phyloP scores from a whole-genome alignment of 2,329 filamentous ascomycete species.

The Pyricularia grisea region DNA sequence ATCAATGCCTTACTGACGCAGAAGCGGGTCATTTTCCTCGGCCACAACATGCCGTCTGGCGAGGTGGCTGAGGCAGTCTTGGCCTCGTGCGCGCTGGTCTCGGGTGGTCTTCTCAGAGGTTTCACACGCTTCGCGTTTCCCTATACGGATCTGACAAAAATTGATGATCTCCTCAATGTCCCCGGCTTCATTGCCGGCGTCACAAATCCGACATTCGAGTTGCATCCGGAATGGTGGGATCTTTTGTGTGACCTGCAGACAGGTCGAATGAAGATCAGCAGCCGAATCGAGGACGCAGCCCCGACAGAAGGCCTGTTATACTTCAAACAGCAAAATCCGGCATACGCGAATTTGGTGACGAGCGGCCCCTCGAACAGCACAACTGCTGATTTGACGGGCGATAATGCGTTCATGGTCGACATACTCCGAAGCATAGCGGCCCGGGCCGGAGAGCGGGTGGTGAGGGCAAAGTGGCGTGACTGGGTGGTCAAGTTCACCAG shows the following conservation, averaged over 20 bases:
- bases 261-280: conserved; percentile 90
- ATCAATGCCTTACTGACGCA: conserved; percentile 93
- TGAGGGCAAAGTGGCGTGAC: conserved; percentile 85
- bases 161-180: conserved; percentile 91
- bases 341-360: conserved; percentile 40
- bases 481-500: conserved; percentile 94
- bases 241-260: conserved; percentile 86
- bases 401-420: conserved; percentile 80
- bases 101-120: conserved; percentile 81
- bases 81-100: conserved; percentile 89
- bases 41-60: conserved; percentile 88
- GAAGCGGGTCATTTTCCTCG: conserved; percentile 91
- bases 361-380: conserved; percentile 22
- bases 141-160: conserved; percentile 95
- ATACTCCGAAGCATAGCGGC: conserved; percentile 76
- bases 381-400: conserved; percentile 64
- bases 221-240: conserved; percentile 98
- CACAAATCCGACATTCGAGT: conserved; percentile 91
- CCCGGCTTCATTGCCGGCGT: conserved; percentile 97
- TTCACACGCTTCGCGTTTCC: conserved; percentile 96
- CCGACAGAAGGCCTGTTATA: conserved; percentile 77
- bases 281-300: conserved; percentile 69
- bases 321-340: conserved; percentile 73
- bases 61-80: conserved; percentile 97
- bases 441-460: conserved; percentile 79